A percentile compares a stretch with the other conserved stretches of the same genome.
Conservation (phyloP, 2,329 filamentous ascomycete species). For the Pyrenochaeta sp. region DNA sequence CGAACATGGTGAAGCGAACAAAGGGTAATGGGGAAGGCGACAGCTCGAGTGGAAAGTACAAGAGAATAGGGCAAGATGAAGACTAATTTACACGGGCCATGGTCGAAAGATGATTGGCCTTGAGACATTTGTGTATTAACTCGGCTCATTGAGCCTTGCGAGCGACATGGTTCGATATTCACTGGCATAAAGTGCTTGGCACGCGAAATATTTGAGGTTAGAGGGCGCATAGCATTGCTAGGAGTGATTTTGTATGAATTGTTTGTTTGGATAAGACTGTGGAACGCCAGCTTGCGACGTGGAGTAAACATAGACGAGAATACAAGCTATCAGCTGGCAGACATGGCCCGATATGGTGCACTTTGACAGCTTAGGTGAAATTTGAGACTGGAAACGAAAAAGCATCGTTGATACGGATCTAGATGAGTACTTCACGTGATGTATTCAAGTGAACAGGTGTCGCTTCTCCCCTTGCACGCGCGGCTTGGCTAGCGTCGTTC, state of each 20-base stretch:
- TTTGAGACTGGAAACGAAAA: no score
- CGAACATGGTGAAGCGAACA: constrained; percentile 66
- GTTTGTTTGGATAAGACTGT: constrained; percentile 2
- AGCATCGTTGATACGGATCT: no score
- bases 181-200: constrained; percentile 23
- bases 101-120: constrained; percentile 21
- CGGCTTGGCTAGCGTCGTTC: constrained; percentile 20
- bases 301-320: constrained; percentile 13
- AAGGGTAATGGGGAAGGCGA: constrained; percentile 56
- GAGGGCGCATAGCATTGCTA: constrained; percentile 37
- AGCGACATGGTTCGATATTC: constrained; percentile 36
- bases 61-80: constrained; percentile 54
- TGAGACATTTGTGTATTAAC: constrained; percentile 28
- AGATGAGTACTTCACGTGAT: no score
- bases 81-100: constrained; percentile 19
- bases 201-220: constrained; percentile 33
- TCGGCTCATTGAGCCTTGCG: constrained; percentile 21
- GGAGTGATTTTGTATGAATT: constrained; percentile 19
- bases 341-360: no score
- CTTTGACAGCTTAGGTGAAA: neutral
- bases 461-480: constrained; percentile 21
- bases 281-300: neutral
- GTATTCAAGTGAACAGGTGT: constrained; percentile 20
- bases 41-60: constrained; percentile 55
- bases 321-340: no score